Conservation (phyloP, 805 yeast genomes). For the Candida ipomoeae region DNA sequence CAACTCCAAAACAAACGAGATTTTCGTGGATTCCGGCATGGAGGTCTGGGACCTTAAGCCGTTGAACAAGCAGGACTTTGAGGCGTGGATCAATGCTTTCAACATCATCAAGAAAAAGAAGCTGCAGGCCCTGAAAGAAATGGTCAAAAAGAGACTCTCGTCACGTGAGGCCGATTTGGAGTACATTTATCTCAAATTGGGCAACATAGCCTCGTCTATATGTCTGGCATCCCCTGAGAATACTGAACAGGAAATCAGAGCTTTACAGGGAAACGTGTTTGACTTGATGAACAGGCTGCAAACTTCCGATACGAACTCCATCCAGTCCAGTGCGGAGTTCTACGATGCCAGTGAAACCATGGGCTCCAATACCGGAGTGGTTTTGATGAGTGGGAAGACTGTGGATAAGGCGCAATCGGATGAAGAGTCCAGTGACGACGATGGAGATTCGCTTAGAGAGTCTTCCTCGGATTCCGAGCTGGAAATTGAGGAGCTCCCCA, state of each 20-base stretch:
- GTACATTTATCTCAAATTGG: background rate
- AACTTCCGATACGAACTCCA: conserved; percentile 24
- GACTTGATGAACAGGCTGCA: conserved; percentile 4
- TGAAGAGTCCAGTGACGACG: conserved; percentile 20
- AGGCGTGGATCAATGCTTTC: conserved; percentile 79
- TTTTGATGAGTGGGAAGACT: conserved; percentile 35
- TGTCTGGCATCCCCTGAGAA: conserved; percentile 1
- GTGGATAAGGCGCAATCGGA: conserved; percentile 9
- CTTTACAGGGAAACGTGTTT: background rate
- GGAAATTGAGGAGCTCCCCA: conserved; percentile 13
- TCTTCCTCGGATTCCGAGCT: conserved; percentile 17
- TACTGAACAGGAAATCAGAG: conserved; percentile 1
- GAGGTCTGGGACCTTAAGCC: conserved; percentile 90
- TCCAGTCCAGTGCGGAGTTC: conserved; percentile 31
- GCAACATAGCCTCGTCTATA: background rate
- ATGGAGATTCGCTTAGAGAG: conserved; percentile 17
- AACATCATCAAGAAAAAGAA: conserved; percentile 44
- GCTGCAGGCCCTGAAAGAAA: conserved; percentile 6
- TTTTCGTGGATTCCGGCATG: conserved; percentile 89
- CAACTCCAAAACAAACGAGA: conserved; percentile 58
- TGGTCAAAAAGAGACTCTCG: background rate
- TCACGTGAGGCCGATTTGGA: conserved; percentile 1
- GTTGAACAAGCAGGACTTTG: conserved; percentile 57
- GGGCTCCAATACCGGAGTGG: conserved; percentile 50
- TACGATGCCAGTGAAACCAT: conserved; percentile 65